Conservation (phyloP, 2,329 filamentous ascomycete species). For the Cryphonectria nitschkei region DNA sequence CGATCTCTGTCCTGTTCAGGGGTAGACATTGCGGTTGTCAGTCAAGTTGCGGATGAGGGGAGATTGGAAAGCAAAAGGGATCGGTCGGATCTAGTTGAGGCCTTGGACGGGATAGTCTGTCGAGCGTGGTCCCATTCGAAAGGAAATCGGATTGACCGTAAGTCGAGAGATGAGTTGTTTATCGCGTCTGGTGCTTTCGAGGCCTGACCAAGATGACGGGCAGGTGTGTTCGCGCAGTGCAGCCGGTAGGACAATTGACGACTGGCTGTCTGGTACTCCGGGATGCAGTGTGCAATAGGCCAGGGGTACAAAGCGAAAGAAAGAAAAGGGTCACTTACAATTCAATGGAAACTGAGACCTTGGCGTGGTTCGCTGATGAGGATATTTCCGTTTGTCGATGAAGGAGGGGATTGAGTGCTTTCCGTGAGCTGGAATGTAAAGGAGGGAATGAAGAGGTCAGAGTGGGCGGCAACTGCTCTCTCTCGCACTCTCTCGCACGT, state of each 20-base stretch:
- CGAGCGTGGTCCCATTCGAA: background rate
- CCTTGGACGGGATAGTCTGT: background rate
- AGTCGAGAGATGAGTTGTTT: background rate
- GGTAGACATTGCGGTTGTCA: slow-evolving; percentile 25
- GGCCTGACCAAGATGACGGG: slow-evolving; percentile 26
- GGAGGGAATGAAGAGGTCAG: slow-evolving; percentile 29
- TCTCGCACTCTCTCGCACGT: slow-evolving; percentile 4
- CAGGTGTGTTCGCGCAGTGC: background rate
- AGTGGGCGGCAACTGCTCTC: slow-evolving; percentile 16
- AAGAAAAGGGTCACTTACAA: slow-evolving; percentile 33
- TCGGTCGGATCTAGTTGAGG: slow-evolving; percentile 6
- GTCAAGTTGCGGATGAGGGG: slow-evolving; percentile 11
- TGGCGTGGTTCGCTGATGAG: background rate
- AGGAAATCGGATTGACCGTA: background rate
- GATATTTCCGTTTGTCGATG: slow-evolving; percentile 19
- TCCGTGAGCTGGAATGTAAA: slow-evolving; percentile 29
- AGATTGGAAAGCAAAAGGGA: slow-evolving; percentile 10
- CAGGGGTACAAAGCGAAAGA: background rate
- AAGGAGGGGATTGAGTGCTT: slow-evolving; percentile 27
- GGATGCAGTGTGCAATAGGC: slow-evolving; percentile 18
- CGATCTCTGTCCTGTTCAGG: slow-evolving; percentile 23
- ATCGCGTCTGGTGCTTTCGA: slow-evolving; percentile 16
- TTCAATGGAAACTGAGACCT: slow-evolving; percentile 13
- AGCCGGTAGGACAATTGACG: slow-evolving; percentile 25
- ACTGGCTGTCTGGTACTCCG: slow-evolving; percentile 16